A percentile compares a stretch with the other conserved stretches of the same genome.
Evolutionary conservation across 352 stramenopile genomes (phyloP).

Genomic region (Phytophthora hybrid): DNA sequence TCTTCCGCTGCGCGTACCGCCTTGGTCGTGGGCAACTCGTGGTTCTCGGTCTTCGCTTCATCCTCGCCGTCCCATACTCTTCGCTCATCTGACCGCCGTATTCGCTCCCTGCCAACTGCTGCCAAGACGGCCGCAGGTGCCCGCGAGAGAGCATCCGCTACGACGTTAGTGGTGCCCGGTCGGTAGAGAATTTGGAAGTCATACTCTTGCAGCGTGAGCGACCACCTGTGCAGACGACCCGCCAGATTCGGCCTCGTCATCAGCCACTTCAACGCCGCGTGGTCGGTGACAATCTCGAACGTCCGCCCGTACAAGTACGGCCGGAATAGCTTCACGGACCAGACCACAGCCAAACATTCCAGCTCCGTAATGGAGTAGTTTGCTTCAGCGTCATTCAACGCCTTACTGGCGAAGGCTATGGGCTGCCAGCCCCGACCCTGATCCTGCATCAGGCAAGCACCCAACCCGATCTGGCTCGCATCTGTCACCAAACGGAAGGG

Average conservation of each 20-base stretch:
- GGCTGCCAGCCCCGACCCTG: constrained; percentile 10
- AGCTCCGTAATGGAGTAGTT: constrained; percentile 29
- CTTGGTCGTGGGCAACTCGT: neutral
- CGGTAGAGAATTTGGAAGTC: constrained; percentile 20
- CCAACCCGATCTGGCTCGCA: constrained; percentile 17
- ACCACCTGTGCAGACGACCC: constrained; percentile 19
- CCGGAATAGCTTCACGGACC: constrained; percentile 34
- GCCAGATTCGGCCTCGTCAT: constrained; percentile 3
- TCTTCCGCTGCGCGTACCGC: neutral
- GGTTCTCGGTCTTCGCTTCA: neutral
- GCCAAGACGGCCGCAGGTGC: neutral
- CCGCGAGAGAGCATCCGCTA: constrained; percentile 25
- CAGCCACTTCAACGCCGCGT: neutral
- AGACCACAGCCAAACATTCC: constrained; percentile 27
- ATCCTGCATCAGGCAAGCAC: constrained; percentile 34
- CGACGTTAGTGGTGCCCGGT: constrained; percentile 14
- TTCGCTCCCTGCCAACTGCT: neutral
- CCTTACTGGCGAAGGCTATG: constrained; percentile 27
- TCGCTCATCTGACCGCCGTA: neutral
- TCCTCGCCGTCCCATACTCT: neutral
- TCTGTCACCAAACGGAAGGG: constrained; percentile 39
- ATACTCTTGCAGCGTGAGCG: constrained; percentile 33
- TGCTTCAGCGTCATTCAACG: constrained; percentile 6
- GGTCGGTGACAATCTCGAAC: constrained; percentile 33
- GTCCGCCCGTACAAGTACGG: constrained; percentile 26